Conservation (phyloP, 2,329 filamentous ascomycete genomes). For the Sclerotinia nivalis region DNA sequence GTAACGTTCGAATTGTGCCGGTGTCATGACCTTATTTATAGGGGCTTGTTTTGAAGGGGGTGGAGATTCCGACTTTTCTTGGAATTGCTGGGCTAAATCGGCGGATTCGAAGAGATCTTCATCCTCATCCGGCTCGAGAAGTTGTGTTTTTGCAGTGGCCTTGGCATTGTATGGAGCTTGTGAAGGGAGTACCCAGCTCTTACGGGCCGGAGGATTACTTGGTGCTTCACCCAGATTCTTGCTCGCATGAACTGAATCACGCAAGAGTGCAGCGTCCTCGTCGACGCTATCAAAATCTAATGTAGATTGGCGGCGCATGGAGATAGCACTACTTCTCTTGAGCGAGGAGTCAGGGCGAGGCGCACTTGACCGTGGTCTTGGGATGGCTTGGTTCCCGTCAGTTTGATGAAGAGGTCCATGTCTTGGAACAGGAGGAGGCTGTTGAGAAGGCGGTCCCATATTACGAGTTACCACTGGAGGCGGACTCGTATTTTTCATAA, state of each 20-base stretch:
- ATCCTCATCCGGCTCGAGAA: slow-evolving; percentile 34
- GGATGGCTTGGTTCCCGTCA: slow-evolving; percentile 20
- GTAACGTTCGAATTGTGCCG: slow-evolving; percentile 81
- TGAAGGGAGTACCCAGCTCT: slow-evolving; percentile 37
- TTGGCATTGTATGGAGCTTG: slow-evolving; percentile 29
- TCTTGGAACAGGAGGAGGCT: slow-evolving; percentile 20
- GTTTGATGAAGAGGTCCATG: slow-evolving; percentile 20
- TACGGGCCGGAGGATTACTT: slow-evolving; percentile 30
- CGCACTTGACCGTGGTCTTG: slow-evolving; percentile 20
- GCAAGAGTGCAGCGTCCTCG: slow-evolving; percentile 40
- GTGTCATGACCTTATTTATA: slow-evolving; percentile 82
- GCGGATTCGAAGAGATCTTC: slow-evolving; percentile 39
- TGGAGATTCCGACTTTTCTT: slow-evolving; percentile 31
- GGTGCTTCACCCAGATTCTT: slow-evolving; percentile 35
- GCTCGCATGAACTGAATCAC: slow-evolving; percentile 39
- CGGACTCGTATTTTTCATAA: slow-evolving; percentile 36
- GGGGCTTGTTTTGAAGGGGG: slow-evolving; percentile 39
- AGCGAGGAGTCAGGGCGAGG: slow-evolving; percentile 28
- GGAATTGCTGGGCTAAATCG: slow-evolving; percentile 36
- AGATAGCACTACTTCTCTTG: slow-evolving; percentile 38
- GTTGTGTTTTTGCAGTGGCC: slow-evolving; percentile 33
- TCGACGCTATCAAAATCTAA: slow-evolving; percentile 37
- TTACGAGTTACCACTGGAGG: slow-evolving; percentile 32
- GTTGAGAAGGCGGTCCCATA: slow-evolving; percentile 26
- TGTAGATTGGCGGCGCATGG: slow-evolving; percentile 36